These are phyloP conservation scores for Kappamyces sp. DNA, from an alignment of 192 early-diverging fungal genomes.

Conservation along the genomic window DNA sequence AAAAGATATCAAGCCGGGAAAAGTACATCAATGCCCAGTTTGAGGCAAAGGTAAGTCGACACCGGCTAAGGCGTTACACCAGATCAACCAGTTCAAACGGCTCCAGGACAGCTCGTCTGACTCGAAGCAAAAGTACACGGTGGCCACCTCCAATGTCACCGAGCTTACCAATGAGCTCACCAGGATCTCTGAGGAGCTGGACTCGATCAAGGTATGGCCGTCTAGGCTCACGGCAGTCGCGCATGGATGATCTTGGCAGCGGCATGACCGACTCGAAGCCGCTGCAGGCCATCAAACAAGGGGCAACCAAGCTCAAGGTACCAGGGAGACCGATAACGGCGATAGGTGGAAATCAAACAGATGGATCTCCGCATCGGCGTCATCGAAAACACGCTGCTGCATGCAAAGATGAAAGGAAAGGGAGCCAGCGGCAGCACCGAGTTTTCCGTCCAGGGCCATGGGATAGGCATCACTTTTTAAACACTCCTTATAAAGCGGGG, in stretches of 20 bases:
- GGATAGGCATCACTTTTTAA: too few species aligned
- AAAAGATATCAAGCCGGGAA: constrained; percentile 51
- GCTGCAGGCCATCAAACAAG: constrained; percentile 50
- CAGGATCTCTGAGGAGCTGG: constrained; percentile 49
- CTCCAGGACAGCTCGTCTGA: constrained; percentile 47
- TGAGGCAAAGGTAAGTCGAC: constrained; percentile 36
- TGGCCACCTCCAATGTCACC: constrained; percentile 40
- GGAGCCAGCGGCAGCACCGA: too few species aligned
- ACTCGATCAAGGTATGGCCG: constrained; percentile 43
- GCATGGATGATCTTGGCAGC: constrained; percentile 56
- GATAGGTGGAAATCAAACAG: constrained; percentile 50
- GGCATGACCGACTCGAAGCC: constrained; percentile 65
- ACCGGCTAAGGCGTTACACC: not conserved
- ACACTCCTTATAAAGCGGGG: too few species aligned
- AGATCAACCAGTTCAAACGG: constrained; percentile 47
- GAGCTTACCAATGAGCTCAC: constrained; percentile 43
- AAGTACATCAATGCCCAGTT: constrained; percentile 62
- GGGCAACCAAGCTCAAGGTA: constrained; percentile 45
- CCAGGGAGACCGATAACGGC: not conserved
- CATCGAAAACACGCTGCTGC: constrained; percentile 49
- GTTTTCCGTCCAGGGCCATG: too few species aligned
- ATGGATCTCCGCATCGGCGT: constrained; percentile 57
- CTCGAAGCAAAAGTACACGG: constrained; percentile 50
- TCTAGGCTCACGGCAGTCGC: constrained; percentile 20
- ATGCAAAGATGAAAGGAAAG: constrained; percentile 30